These are phyloP conservation scores for Coemansia sp. DNA, from an alignment of 192 early-diverging fungal genomes.

Conservation along the genomic window DNA sequence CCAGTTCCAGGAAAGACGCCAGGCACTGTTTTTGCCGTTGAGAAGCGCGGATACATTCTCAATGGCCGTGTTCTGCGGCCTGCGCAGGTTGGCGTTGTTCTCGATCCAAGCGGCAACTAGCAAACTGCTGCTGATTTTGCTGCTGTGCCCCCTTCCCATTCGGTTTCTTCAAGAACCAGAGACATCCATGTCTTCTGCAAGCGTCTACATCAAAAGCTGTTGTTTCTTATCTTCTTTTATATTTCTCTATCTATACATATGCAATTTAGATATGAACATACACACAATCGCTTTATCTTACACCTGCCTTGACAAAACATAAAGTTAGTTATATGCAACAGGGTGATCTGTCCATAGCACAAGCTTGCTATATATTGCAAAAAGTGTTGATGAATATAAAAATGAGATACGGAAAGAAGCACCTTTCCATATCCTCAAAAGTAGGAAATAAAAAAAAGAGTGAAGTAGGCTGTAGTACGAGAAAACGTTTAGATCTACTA, in stretches of 20 bases:
- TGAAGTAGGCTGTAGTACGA: neutral
- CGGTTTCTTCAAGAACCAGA: neutral
- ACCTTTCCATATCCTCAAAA: too few relatives aligned
- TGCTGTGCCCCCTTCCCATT: neutral
- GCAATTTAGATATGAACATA: too few relatives aligned
- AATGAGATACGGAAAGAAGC: neutral
- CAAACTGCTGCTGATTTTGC: neutral
- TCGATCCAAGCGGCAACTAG: slow-evolving; percentile 56
- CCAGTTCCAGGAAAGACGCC: slow-evolving; percentile 85
- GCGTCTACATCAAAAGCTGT: neutral
- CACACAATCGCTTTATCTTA: neutral
- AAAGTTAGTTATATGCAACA: neutral
- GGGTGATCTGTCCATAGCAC: neutral
- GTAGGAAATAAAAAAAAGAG: neutral
- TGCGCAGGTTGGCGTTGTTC: slow-evolving; percentile 94
- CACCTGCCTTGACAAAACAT: neutral
- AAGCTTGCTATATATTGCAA: neutral
- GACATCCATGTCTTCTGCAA: neutral
- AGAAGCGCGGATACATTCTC: slow-evolving; percentile 92
- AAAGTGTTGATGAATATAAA: neutral
- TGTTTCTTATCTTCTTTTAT: neutral
- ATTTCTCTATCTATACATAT: too few relatives aligned
- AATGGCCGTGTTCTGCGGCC: slow-evolving; percentile 90
- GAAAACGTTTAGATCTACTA: neutral
- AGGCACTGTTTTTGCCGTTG: slow-evolving; percentile 83